Evolutionary conservation across 2,329 filamentous ascomycete species (phyloP), one percentile per base, ranked within the genome.

Genomic region (Davidsoniella virescens): DNA sequence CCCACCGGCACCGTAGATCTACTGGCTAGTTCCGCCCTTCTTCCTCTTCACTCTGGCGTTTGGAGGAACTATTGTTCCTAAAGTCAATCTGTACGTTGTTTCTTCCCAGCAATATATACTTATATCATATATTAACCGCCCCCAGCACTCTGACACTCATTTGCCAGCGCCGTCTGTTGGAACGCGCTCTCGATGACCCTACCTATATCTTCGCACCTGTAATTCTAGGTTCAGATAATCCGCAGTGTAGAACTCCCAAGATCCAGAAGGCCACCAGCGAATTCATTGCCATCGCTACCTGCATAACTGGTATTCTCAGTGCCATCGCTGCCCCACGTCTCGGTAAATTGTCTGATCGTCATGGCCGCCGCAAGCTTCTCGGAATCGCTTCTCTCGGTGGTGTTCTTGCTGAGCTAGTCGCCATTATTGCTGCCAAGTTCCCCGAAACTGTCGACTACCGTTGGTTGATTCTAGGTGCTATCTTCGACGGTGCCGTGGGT

Each of bases 1-100:
- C 17, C 52, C 17, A 25, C 49, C 45, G 33, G 52, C 17, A 25
- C 49, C 45, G 33, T 54, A 85, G 84, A 76, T 93, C 48, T 85
- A 73, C 64, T 96, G 87, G 85, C 71, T 96, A 4, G 64, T 96
- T 6, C 77, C 75, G 0, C 84, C 87, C 0, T 92, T 88, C 64
- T 71, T 84, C 51, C 65, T 94, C 42, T 90, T 87, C 61, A 86
- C 87, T 0, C 69, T 93, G 49, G 87, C 88, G 0, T 90, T 92
- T 63, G 92, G 90, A 29, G 87, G 86, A 51, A 76, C 85, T 5
- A 70, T 92, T 6, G 85, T 95, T 7, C 88, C 90, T 8, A 92
- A 84, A 62, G 71, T 94, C 55, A 94, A 94, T 60, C 67, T 95
- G 65, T 78, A 64, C 63, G 73, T 58, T 49, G 41, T 33, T 10